phyloP scores from a whole-genome alignment of 192 early-diverging fungal genomes.

The Radiomyces spectabilis region DNA sequence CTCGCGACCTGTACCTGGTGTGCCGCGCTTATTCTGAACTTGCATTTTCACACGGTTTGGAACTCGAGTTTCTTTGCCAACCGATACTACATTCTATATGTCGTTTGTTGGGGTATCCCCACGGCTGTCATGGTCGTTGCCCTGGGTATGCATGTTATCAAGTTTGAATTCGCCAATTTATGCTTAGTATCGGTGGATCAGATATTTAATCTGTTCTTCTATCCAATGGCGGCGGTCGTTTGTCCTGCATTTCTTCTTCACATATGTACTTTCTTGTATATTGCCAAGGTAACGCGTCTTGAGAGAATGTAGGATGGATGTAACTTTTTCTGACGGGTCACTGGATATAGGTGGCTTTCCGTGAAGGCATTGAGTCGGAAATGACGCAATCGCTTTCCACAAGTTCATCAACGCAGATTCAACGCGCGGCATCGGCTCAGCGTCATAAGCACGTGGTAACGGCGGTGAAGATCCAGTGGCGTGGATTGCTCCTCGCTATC shows the following conservation, averaged over 20 bases:
- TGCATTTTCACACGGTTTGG: conserved; percentile 53
- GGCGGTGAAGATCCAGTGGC: conserved; percentile 47
- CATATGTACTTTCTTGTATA: conserved; percentile 42
- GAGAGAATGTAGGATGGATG: no score
- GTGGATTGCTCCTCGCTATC: conserved; percentile 38
- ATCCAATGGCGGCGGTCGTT: conserved; percentile 43
- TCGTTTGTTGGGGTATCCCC: conserved; percentile 43
- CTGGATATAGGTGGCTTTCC: conserved; percentile 22
- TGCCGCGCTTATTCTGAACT: conserved; percentile 35
- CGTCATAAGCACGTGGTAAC: conserved; percentile 38
- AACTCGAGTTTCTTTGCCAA: conserved; percentile 38
- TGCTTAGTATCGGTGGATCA: conserved; percentile 37
- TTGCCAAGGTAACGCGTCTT: conserved; percentile 33
- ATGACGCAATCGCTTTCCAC: conserved; percentile 14
- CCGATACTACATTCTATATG: conserved; percentile 32
- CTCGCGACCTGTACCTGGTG: conserved; percentile 33
- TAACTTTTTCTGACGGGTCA: no score
- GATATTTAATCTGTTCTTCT: conserved; percentile 40
- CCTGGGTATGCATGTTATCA: conserved; percentile 28
- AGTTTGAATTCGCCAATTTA: conserved; percentile 42
- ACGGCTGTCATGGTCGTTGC: conserved; percentile 27
- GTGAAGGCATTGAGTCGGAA: conserved; percentile 19
- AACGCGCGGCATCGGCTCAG: no score
- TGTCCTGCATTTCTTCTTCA: conserved; percentile 41
- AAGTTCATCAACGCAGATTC: no score